These are phyloP conservation scores for Rubus parviflorus DNA, from an alignment of 306 rosid genomes.

Conservation along the genomic window DNA sequence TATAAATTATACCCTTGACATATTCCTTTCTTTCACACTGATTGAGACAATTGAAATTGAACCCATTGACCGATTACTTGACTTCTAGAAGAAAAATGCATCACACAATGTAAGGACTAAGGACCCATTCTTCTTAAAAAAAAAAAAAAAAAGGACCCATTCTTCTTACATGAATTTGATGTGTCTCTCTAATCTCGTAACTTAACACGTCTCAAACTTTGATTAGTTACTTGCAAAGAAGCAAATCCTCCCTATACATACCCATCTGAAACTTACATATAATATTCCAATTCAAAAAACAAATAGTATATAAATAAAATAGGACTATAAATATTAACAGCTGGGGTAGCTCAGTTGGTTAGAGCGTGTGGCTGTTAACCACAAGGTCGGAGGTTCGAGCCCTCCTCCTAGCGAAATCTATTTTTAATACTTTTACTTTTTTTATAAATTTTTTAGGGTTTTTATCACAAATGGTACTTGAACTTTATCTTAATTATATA, in stretches of 20 bases:
- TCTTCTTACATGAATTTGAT: neutral
- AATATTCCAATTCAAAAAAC: no score
- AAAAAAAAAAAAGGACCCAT: no score
- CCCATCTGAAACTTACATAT: no score
- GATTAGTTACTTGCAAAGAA: no score
- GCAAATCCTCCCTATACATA: neutral
- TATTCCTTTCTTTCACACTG: neutral
- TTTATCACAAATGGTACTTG: no score
- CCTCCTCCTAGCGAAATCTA: conserved; percentile 18
- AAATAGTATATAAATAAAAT: no score
- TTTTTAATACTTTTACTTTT: no score
- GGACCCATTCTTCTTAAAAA: neutral
- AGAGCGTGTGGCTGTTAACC: conserved; percentile 31
- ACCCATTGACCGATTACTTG: neutral
- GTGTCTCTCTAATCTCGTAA: neutral
- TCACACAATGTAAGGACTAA: no score
- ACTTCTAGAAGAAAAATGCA: no score
- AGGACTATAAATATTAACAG: neutral
- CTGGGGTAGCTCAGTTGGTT: conserved; percentile 24
- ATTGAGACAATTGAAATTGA: neutral
- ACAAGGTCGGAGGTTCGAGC: conserved; percentile 29
- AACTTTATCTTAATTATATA: no score
- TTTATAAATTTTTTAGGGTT: no score
- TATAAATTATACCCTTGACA: no score
- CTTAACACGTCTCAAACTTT: neutral